Conservation (phyloP, 257 asterid genomes). For the Anisodus tanguticus region DNA sequence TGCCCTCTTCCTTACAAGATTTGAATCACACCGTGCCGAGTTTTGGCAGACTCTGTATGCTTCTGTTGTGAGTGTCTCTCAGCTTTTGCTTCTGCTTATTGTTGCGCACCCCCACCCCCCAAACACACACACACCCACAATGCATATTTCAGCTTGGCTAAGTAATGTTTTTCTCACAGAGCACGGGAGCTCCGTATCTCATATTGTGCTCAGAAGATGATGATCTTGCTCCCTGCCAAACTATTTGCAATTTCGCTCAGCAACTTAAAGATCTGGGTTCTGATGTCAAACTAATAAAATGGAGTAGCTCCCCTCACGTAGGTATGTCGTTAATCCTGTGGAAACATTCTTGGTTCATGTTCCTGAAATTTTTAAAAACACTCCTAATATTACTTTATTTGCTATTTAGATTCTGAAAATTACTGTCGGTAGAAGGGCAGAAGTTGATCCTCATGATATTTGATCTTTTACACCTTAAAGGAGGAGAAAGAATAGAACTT, state of each 20-base stretch:
- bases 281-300: constrained; percentile 76
- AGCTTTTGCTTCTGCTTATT: not conserved
- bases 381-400: not conserved
- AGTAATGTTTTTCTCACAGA: constrained; percentile 46
- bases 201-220: constrained; percentile 93
- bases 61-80: constrained; percentile 64
- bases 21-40: constrained; percentile 88
- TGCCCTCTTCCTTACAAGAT: constrained; percentile 71
- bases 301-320: constrained; percentile 84
- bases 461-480: not conserved
- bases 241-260: constrained; percentile 70
- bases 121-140: too few relatives aligned
- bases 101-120: too few relatives aligned
- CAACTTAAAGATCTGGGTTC: constrained; percentile 77
- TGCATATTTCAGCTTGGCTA: constrained; percentile 15
- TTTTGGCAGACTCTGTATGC: constrained; percentile 95
- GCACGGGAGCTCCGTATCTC: constrained; percentile 88
- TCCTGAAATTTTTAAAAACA: not conserved
- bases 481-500: not conserved
- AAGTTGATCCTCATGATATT: not conserved
- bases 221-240: constrained; percentile 79
- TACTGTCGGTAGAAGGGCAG: not conserved
- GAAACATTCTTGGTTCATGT: not conserved
- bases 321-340: constrained; percentile 56
- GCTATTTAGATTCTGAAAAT: not conserved